These are phyloP conservation scores for Peltaster fructicola DNA, from an alignment of 2,329 filamentous ascomycete species.

Conservation along the genomic window DNA sequence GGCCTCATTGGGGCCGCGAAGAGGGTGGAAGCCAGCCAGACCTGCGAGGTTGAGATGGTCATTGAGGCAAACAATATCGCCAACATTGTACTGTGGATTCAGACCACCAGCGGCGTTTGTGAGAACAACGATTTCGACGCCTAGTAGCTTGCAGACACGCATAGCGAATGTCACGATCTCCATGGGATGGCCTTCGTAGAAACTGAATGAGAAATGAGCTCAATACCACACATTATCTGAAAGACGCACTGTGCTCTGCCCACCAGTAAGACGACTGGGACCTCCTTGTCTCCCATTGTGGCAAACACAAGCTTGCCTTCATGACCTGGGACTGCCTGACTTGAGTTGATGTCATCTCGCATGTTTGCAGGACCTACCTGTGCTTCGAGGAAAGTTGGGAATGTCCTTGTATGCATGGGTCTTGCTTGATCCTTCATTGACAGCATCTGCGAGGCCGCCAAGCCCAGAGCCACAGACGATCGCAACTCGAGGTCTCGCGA, in stretches of 20 bases:
- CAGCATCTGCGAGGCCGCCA: conserved; percentile 40
- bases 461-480: conserved; percentile 49
- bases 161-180: conserved; percentile 45
- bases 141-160: conserved; percentile 44
- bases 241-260: conserved; percentile 45
- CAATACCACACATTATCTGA: background rate
- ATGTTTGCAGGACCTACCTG: conserved; percentile 28
- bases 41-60: conserved; percentile 50
- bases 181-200: conserved; percentile 50
- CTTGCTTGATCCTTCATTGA: conserved; percentile 31
- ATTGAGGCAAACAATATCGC: conserved; percentile 47
- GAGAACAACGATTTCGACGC: conserved; percentile 43
- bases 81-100: conserved; percentile 45
- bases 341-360: conserved; percentile 1
- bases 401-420: conserved; percentile 41
- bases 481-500: conserved; percentile 35
- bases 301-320: conserved; percentile 49
- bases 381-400: conserved; percentile 43
- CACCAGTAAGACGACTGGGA: conserved; percentile 44
- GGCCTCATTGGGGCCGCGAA: conserved; percentile 44
- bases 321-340: conserved; percentile 35
- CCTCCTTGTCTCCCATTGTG: conserved; percentile 33
- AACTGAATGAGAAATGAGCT: conserved; percentile 27
- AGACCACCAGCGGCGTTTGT: conserved; percentile 51
- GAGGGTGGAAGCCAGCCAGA: conserved; percentile 41